These are phyloP conservation scores for Cyclocybe aegerita DNA, from an alignment of 768 basidiomycete species.

Conservation along the genomic window DNA sequence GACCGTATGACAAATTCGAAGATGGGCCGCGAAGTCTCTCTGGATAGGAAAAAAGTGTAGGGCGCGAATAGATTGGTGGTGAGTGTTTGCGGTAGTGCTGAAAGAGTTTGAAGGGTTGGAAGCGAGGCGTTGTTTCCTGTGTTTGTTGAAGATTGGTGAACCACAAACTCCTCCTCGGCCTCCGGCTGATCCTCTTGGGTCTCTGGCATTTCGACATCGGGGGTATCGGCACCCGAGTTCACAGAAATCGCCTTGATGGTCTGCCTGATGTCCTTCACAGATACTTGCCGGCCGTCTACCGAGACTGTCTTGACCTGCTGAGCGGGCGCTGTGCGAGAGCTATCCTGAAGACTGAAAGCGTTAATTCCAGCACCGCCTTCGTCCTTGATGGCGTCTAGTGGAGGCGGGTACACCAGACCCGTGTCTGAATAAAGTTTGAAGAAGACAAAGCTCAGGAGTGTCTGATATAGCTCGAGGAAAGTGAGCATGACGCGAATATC, in stretches of 20 bases:
- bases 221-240: slow-evolving; percentile 24
- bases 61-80: slow-evolving; percentile 73
- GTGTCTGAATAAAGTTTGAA: slow-evolving; percentile 98
- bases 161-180: slow-evolving; percentile 68
- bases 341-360: slow-evolving; percentile 75
- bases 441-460: slow-evolving; percentile 90
- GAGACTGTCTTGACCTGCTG: slow-evolving; percentile 50
- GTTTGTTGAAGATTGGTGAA: slow-evolving; percentile 45
- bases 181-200: slow-evolving; percentile 29
- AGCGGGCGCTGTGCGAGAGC: slow-evolving; percentile 32
- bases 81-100: slow-evolving; percentile 55
- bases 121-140: slow-evolving; percentile 50
- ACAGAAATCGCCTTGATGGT: slow-evolving; percentile 56
- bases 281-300: slow-evolving; percentile 41
- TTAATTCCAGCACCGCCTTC: slow-evolving; percentile 86
- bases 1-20: slow-evolving; percentile 94
- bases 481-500: slow-evolving; percentile 98
- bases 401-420: slow-evolving; percentile 93
- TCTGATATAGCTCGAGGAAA: slow-evolving; percentile 97
- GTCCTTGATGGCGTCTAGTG: slow-evolving; percentile 78
- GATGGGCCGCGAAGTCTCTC: slow-evolving; percentile 87
- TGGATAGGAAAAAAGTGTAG: slow-evolving; percentile 90
- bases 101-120: slow-evolving; percentile 68
- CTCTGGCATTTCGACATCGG: slow-evolving; percentile 38
- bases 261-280: slow-evolving; percentile 56